Conservation (phyloP, 768 basidiomycete genomes). For the Pleurotus cornucopiae region DNA sequence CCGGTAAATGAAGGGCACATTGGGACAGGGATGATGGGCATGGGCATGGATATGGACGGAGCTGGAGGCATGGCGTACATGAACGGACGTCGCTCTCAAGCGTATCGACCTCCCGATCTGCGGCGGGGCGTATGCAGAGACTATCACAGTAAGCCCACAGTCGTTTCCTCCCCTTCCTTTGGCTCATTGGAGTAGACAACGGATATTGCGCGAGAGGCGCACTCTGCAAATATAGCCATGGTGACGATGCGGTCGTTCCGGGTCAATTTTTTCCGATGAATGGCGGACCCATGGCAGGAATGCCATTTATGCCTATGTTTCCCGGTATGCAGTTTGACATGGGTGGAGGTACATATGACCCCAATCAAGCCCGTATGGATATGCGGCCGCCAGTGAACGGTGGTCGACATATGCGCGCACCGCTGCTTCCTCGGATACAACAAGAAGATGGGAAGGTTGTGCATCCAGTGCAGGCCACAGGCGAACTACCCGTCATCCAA, state of each 20-base stretch:
- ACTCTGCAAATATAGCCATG: conserved; percentile 90
- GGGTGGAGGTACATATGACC: conserved; percentile 61
- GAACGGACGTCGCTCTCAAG: conserved; percentile 48
- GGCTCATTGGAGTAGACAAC: conserved; percentile 49
- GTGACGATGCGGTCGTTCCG: conserved; percentile 81
- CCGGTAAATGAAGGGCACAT: conserved; percentile 21
- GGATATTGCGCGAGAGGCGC: conserved; percentile 90
- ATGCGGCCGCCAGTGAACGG: conserved; percentile 48
- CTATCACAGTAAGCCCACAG: conserved; percentile 74
- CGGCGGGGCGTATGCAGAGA: conserved; percentile 82
- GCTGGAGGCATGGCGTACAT: conserved; percentile 30
- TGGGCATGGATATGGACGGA: conserved; percentile 26
- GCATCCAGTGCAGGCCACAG: conserved; percentile 42
- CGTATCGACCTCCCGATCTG: conserved; percentile 70
- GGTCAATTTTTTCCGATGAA: conserved; percentile 62
- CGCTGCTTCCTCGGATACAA: conserved; percentile 51
- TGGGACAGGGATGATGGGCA: conserved; percentile 11
- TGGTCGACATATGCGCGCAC: conserved; percentile 49
- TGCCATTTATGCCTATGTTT: conserved; percentile 76
- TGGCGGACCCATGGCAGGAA: conserved; percentile 32
- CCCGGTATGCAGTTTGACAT: conserved; percentile 56
- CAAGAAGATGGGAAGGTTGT: conserved; percentile 39
- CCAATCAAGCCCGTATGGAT: conserved; percentile 76
- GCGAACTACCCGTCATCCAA: conserved; percentile 81
- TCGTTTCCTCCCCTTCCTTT: too few relatives aligned